Conservation (phyloP, 148 eudicot genomes). For the Simmondsia chinensis region DNA sequence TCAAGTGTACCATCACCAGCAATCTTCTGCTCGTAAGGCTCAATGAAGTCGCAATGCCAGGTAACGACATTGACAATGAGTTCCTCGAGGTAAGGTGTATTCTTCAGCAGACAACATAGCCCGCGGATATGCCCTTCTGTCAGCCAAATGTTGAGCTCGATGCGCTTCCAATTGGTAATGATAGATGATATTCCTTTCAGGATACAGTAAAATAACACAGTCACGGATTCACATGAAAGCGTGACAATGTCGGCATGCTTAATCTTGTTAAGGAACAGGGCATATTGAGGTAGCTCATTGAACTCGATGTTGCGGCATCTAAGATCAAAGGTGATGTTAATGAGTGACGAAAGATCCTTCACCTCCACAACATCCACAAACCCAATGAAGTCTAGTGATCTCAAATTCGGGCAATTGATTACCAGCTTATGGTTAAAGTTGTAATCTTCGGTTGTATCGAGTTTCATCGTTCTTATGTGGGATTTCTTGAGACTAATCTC, state of each 20-base stretch:
- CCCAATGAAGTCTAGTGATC: conserved; percentile 5
- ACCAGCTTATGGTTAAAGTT: not conserved
- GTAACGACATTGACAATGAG: conserved; percentile 1
- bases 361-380: not conserved
- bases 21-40: not conserved
- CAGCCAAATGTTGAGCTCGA: conserved; percentile 9
- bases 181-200: not conserved
- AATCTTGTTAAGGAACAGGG: conserved; percentile 5
- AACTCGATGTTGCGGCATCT: not conserved
- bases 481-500: conserved; percentile 1
- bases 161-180: conserved; percentile 1
- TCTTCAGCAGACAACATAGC: not conserved
- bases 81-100: conserved; percentile 9
- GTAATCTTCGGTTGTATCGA: not conserved
- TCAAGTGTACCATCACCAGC: not conserved
- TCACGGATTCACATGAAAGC: conserved; percentile 7
- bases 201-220: conserved; percentile 14
- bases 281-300: conserved; percentile 5
- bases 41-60: not conserved
- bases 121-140: conserved; percentile 10
- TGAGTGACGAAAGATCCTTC: not conserved
- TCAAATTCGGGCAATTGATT: conserved; percentile 7
- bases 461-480: conserved; percentile 7
- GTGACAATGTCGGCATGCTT: conserved; percentile 5
- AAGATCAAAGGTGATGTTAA: conserved; percentile 3